Evolutionary conservation across 345 rosid species (phyloP).

Genomic region (Citrus sp.): DNA sequence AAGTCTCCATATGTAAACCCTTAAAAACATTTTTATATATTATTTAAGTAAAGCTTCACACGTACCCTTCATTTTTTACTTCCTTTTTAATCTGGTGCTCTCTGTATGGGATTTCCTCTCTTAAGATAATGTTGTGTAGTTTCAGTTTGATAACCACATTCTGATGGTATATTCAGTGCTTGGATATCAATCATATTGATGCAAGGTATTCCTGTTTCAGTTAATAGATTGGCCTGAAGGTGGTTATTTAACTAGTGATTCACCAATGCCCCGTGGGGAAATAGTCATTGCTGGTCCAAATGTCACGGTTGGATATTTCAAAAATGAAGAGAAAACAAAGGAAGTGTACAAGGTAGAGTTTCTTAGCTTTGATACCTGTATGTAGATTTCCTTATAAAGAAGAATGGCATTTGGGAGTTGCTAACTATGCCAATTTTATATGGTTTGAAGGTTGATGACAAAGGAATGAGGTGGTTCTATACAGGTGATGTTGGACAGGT

Average conservation of each 20-base stretch:
- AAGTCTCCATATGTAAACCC: not conserved
- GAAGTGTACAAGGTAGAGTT: conserved; percentile 82
- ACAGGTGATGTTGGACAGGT: conserved; percentile 93
- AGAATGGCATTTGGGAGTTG: not conserved
- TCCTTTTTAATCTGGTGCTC: not conserved
- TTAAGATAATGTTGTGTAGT: not conserved
- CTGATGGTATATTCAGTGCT: not conserved
- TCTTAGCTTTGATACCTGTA: not conserved
- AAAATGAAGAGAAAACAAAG: conserved; percentile 77
- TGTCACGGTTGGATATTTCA: conserved; percentile 90
- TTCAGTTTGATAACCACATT: not conserved
- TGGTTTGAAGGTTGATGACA: conserved; percentile 73
- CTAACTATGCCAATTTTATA: not conserved
- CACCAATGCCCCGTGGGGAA: conserved; percentile 97
- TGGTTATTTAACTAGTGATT: conserved; percentile 66
- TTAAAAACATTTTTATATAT: not conserved
- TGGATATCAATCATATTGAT: not conserved
- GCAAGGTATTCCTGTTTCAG: conserved; percentile 38
- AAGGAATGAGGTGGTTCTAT: conserved; percentile 97
- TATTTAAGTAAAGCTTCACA: not conserved
- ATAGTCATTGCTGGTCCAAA: conserved; percentile 91
- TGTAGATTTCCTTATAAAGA: not conserved
- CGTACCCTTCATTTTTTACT: not conserved
- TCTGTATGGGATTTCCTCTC: not conserved
- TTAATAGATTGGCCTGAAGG: conserved; percentile 97